A percentile compares a stretch with the other conserved stretches of the same genome.
phyloP scores from a whole-genome alignment of 1,139 yeast species.

The Lodderomyces elongisporus region DNA sequence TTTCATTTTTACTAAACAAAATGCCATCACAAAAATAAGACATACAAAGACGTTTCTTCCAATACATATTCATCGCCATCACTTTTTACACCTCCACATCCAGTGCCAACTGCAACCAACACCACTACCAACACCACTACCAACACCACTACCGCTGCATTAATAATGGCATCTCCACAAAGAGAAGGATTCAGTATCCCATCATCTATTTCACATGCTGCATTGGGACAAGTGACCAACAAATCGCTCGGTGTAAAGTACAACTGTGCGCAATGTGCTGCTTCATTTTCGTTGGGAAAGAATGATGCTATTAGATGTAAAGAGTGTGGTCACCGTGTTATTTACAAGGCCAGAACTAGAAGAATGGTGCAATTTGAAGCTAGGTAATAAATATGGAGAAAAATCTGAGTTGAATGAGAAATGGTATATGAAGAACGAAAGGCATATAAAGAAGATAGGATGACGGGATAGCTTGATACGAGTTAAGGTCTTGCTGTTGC shows the following conservation, averaged over 20 bases:
- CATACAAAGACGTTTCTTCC: constrained; percentile 5
- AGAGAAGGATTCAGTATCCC: constrained; percentile 97
- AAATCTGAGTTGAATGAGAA: no score
- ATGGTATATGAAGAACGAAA: no score
- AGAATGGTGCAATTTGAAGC: constrained; percentile 74
- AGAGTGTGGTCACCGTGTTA: constrained; percentile 97
- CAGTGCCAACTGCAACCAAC: no score
- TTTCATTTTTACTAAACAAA: no score
- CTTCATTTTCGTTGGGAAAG: constrained; percentile 80
- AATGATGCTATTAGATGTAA: constrained; percentile 98
- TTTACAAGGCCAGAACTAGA: constrained; percentile 94
- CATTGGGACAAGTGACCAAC: constrained; percentile 54
- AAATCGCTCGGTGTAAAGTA: constrained; percentile 82
- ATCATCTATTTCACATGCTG: constrained; percentile 63
- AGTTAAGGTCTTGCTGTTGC: no score
- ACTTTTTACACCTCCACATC: no score
- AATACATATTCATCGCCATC: no score
- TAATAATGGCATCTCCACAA: constrained; percentile 51
- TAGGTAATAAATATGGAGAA: no score
- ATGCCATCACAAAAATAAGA: constrained; percentile 4
- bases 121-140: no score
- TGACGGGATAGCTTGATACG: no score
- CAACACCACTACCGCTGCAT: constrained; percentile 1
- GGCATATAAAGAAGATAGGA: no score
- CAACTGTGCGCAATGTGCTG: constrained; percentile 95